Conservation (phyloP, 257 asterid species). For the Cruciata laevipes region DNA sequence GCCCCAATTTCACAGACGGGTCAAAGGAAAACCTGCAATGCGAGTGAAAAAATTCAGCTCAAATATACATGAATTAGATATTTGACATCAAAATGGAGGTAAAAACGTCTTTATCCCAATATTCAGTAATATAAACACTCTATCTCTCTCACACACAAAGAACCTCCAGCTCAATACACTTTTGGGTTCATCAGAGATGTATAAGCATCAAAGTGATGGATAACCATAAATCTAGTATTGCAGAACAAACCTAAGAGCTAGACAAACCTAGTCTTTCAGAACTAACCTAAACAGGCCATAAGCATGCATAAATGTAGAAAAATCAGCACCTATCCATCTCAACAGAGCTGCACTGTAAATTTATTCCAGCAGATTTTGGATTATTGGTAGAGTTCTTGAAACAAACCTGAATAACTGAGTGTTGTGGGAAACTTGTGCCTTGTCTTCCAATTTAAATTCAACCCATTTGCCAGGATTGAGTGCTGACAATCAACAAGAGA, state of each 20-base stretch:
- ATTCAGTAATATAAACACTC: not conserved
- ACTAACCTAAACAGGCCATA: not conserved
- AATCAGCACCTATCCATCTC: not conserved
- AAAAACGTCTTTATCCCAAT: not conserved
- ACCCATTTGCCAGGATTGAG: conserved; percentile 83
- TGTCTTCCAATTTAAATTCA: conserved; percentile 85
- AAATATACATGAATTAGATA: conserved; percentile 4
- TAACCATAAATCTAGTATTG: not conserved
- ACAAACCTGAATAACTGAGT: conserved; percentile 79
- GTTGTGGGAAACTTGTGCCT: conserved; percentile 88
- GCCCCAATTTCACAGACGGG: conserved; percentile 72
- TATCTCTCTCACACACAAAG: not conserved
- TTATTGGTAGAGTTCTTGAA: not conserved
- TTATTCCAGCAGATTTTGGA: not conserved
- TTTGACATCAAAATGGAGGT: not conserved
- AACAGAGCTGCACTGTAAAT: not conserved
- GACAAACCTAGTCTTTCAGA: no score
- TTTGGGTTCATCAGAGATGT: not conserved
- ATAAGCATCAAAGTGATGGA: not conserved
- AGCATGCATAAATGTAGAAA: not conserved
- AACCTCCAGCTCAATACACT: not conserved
- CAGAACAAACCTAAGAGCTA: not conserved
- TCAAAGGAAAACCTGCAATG: conserved; percentile 85
- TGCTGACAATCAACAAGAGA: conserved; percentile 46
- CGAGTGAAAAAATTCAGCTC: conserved; percentile 13